Conservation (phyloP, 2,329 filamentous ascomycete species). For the Apiospora arundinis region DNA sequence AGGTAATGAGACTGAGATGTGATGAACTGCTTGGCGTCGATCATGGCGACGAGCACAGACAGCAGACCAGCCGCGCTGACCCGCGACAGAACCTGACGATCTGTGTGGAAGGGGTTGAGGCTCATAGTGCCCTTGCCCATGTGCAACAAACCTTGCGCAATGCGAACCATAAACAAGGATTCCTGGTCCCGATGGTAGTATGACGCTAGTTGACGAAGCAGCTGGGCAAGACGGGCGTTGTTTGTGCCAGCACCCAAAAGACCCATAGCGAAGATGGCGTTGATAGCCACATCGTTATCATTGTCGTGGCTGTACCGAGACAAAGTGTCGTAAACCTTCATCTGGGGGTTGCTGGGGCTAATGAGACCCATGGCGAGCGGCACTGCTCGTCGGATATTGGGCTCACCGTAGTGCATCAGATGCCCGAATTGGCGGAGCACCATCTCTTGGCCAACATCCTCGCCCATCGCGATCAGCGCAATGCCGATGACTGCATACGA, state of each 20-base stretch:
- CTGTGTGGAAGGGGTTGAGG: conserved; percentile 98
- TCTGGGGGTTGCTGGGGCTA: conserved; percentile 97
- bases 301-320: conserved; percentile 99
- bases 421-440: conserved; percentile 96
- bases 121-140: conserved; percentile 99
- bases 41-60: conserved; percentile 89
- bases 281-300: conserved; percentile 96
- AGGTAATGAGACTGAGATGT: conserved; percentile 80
- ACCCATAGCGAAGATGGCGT: conserved; percentile 99
- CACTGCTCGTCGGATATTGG: conserved; percentile 95
- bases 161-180: conserved; percentile 98
- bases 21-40: conserved; percentile 89
- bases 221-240: conserved; percentile 93
- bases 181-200: conserved; percentile 98
- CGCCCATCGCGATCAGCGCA: conserved; percentile 94
- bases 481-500: conserved; percentile 95
- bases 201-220: conserved; percentile 91
- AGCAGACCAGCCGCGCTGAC: conserved; percentile 90
- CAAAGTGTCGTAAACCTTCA: conserved; percentile 99
- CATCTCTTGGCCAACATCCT: conserved; percentile 99
- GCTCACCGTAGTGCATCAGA: conserved; percentile 98
- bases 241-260: conserved; percentile 96
- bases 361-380: conserved; percentile 96
- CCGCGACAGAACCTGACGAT: conserved; percentile 91
- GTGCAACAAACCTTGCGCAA: conserved; percentile 94